phyloP scores from a whole-genome alignment of 202 grass and related monocot genomes.

The Cymbopogon flexuosus region DNA sequence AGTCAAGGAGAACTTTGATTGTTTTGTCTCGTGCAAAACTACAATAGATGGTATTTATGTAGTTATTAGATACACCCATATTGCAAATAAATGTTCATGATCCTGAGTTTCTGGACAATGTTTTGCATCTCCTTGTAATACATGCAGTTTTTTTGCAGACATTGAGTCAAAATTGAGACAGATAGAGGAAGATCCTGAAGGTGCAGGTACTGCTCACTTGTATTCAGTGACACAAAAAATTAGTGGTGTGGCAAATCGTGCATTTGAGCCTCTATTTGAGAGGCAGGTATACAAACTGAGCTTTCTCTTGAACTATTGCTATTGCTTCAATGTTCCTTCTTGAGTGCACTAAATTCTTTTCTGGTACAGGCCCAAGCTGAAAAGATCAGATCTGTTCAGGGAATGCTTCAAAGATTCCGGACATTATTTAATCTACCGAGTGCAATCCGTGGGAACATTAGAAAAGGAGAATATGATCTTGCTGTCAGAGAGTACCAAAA shows the following conservation, averaged over 20 bases:
- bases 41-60: slow-evolving; percentile 85
- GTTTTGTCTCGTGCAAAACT: slow-evolving; percentile 99
- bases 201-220: slow-evolving; percentile 87
- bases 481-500: slow-evolving; percentile 99
- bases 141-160: slow-evolving; percentile 49
- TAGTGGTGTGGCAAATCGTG: slow-evolving; percentile 73
- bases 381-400: slow-evolving; percentile 99
- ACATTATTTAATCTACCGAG: slow-evolving; percentile 96
- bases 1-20: slow-evolving; percentile 99
- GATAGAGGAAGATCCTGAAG: slow-evolving; percentile 99
- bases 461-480: slow-evolving; percentile 97
- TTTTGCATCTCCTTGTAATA: slow-evolving; percentile 29
- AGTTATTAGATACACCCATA: slow-evolving; percentile 11
- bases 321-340: slow-evolving; percentile 16
- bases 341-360: slow-evolving; percentile 24
- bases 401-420: slow-evolving; percentile 99
- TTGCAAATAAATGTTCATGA: slow-evolving; percentile 21
- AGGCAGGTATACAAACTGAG: slow-evolving; percentile 72
- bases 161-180: slow-evolving; percentile 88
- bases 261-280: slow-evolving; percentile 97
- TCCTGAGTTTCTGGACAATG: slow-evolving; percentile 20
- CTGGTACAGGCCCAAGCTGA: slow-evolving; percentile 89
- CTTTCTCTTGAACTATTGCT: slow-evolving; percentile 17
- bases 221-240: slow-evolving; percentile 85
- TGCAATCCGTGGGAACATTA: slow-evolving; percentile 89